Base-by-base conservation (phyloP, 2,329 filamentous ascomycete species). In the Zelopaecilomyces penicillatus region DNA sequence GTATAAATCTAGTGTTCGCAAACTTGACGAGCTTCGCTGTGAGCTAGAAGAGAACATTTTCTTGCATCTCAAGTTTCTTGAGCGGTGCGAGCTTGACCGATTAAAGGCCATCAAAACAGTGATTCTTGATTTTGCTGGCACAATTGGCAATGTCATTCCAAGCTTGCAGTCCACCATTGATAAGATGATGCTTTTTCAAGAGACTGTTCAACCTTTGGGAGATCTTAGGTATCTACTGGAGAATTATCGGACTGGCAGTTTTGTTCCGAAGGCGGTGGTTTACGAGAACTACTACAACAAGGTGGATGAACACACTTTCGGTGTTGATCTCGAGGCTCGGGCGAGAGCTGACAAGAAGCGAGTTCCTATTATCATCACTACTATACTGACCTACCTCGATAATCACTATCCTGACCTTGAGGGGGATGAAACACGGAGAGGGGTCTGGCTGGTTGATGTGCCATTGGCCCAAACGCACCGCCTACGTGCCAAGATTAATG, bases 251-350 rank as follows among this genome's bases (percentile, higher is more conserved):
- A 98, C 93, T 5, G 93, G 93, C 51, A 87, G 83, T 53, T 98
- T 95, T 62, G 80, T 88, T 42, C 93, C 93, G 6, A 90, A 80
- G 57, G 91, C 97, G 29, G 82, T 89, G 39, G 85, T 88, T 4
- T 98, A 98, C 65, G 93, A 98, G 68, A 98, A 97, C 65, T 98
- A 98, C 69, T 98, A 98, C 72, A 96, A 96, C 66, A 89, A 87
- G 53, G 89, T 96, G 27, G 93, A 96, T 63, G 90, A 96, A 61
- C 90, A 97, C 74, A 95, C 88, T 1, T 98, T 97, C 61, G 93
- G 94, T 53, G 89, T 98, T 44, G 94, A 98, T 60, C 79, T 98
- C n/a, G 93, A 98, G 67, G 89, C 91, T 33, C 78, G 93, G 54
- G 93, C 93, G 38, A 78, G 91, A 53, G 90, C 88, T 42, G 93